Evolutionary conservation across 495 filamentous ascomycete genomes (phyloP), one percentile per base, ranked within the genome.

Genomic region (Physcia stellaris): DNA sequence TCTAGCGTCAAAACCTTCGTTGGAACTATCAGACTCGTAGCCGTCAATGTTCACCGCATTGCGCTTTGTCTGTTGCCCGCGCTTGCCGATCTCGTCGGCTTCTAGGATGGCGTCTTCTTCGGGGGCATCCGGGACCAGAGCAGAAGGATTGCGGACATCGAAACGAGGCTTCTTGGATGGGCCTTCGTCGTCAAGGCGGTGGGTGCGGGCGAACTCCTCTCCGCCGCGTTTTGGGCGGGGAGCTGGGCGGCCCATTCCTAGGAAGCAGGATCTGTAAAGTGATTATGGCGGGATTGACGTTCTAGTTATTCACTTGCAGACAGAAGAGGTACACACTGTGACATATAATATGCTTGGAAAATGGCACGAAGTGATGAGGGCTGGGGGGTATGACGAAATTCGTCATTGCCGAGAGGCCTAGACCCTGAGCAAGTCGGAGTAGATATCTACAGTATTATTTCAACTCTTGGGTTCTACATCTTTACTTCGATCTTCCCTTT

Each of bases 1-100:
- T 21, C 79, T 66, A 26, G 67, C 78, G 41, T 85, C 70, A 56
- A 93, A 92, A 16, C 81, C 85, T 46, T 96, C 90, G 39, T 86
- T 86, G 6, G 88, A 87, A 22, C 82, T 90, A 57, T 99, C 90
- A 0, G 79, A 88, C 38, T 95, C 88, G 61, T 96, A 96, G 2
- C 92, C 90, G 50, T 96, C 90, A 21, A 98, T 75, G 45, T 95
- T 94, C 23, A 98, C 77, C 2, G 86, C 90, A 48, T 84, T 82
- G 40, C 90, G 85, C 50, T 94, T 93, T 0, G 80, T 77, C 31
- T 79, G 75, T 26, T 75, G 67, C 0, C 76, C 80, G 12, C 77
- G 67, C n/a, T 75, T 76, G 26, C 88, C 88, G 43, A 96, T 93
- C 36, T 94, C 86, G 50, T 95, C 90, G 10, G 85, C 83, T 27